Evolutionary conservation across 306 rosid genomes (phyloP).

Genomic region (Cucumis hystrix): DNA sequence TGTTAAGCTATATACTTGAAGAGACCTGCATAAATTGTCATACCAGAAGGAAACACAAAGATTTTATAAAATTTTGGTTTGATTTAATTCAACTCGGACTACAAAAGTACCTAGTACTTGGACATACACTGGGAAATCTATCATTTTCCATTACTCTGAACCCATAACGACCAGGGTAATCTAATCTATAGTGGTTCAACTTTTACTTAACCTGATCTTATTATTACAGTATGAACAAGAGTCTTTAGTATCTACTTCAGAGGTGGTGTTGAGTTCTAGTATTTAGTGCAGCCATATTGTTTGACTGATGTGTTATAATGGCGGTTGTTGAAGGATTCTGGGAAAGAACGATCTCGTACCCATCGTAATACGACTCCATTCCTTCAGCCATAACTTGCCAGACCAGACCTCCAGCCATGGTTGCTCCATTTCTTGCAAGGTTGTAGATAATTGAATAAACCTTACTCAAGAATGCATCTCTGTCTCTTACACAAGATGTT

Average conservation of each 20-base stretch:
- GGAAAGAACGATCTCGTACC: background rate
- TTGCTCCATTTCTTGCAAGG: conserved; percentile 3
- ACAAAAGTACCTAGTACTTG: background rate
- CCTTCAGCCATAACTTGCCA: background rate
- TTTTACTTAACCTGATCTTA: background rate
- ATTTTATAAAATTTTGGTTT: background rate
- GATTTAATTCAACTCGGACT: background rate
- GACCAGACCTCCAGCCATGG: conserved; percentile 5
- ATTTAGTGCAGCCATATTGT: background rate
- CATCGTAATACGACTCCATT: background rate
- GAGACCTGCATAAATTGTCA: background rate
- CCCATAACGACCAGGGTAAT: background rate
- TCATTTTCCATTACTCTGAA: background rate
- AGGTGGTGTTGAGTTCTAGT: background rate
- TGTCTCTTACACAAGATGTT: background rate
- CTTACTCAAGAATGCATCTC: background rate
- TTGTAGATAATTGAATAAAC: background rate
- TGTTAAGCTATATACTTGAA: background rate
- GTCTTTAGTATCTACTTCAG: background rate
- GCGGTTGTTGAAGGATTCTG: background rate
- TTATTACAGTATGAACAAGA: background rate
- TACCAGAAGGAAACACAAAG: background rate
- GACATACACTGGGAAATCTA: background rate
- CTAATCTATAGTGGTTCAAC: background rate
- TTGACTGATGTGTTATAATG: background rate